Evolutionary conservation across 163 green algal species (phyloP).

Genomic region (Volvox carteri): DNA sequence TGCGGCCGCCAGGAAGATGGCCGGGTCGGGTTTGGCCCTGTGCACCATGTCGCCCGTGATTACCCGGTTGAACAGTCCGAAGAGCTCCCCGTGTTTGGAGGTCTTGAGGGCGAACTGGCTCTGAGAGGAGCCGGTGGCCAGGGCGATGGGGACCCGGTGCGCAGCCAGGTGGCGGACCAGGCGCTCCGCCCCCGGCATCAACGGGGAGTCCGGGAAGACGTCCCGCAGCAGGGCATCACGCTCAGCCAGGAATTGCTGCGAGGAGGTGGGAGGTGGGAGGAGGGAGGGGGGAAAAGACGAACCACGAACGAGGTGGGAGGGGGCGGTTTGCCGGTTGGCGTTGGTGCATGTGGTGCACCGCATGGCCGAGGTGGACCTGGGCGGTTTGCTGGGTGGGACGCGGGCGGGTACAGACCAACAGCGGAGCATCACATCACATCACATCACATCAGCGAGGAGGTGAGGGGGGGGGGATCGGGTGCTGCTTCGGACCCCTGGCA

Average conservation of each 20-base stretch:
- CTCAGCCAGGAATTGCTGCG: constrained; percentile 83
- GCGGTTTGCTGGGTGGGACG: not conserved
- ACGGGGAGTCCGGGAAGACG: constrained; percentile 80
- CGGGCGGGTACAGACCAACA: too few relatives aligned
- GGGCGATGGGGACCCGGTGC: constrained; percentile 71
- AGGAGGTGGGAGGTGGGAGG: not conserved
- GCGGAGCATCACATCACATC: constrained; percentile 3
- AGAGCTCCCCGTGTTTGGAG: constrained; percentile 78
- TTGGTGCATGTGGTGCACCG: too few relatives aligned
- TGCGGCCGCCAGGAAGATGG: constrained; percentile 87
- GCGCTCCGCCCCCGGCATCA: constrained; percentile 84
- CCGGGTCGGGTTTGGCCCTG: constrained; percentile 83
- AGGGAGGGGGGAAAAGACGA: not conserved
- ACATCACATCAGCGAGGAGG: not conserved
- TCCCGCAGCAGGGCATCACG: constrained; percentile 81
- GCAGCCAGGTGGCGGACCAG: constrained; percentile 80
- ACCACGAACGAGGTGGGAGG: not conserved
- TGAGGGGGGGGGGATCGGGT: too few relatives aligned
- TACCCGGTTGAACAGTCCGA: constrained; percentile 82
- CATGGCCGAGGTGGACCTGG: not conserved
- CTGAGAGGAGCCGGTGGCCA: constrained; percentile 86
- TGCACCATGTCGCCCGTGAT: constrained; percentile 75
- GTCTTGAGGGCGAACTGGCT: constrained; percentile 90
- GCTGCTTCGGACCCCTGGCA: too few relatives aligned
- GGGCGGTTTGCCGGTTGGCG: not conserved